phyloP scores from a whole-genome alignment of 2,329 filamentous ascomycete genomes.

The Scedosporium boydii region DNA sequence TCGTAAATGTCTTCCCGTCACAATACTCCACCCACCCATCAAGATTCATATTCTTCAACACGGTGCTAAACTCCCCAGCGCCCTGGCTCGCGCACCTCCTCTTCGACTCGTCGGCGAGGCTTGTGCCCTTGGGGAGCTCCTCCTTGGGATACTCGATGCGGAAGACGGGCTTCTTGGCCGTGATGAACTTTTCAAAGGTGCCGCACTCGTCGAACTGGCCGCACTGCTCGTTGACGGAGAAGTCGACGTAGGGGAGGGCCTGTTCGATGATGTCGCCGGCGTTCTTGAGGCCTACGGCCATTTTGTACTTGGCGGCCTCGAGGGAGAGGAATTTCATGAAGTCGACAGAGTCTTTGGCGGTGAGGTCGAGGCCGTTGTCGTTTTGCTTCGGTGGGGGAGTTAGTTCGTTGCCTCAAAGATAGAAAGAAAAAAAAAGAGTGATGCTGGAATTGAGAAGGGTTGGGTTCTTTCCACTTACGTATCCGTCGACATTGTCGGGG shows the following conservation, averaged over 20 bases:
- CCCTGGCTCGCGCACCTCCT: constrained; percentile 34
- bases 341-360: constrained; percentile 42
- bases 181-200: constrained; percentile 47
- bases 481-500: constrained; percentile 62
- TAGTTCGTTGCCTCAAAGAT: not conserved
- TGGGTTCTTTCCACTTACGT: constrained; percentile 25
- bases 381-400: constrained; percentile 32
- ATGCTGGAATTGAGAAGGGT: not conserved
- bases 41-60: constrained; percentile 56
- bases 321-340: constrained; percentile 52
- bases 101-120: not conserved
- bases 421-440: not conserved
- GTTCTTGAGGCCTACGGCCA: constrained; percentile 62
- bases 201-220: constrained; percentile 49
- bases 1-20: constrained; percentile 21
- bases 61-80: constrained; percentile 47
- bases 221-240: constrained; percentile 64
- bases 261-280: constrained; percentile 47
- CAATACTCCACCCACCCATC: constrained; percentile 55
- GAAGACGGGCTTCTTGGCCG: constrained; percentile 57
- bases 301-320: constrained; percentile 40
- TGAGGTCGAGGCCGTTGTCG: constrained; percentile 52
- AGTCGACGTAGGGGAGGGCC: constrained; percentile 44
- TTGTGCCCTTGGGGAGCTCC: constrained; percentile 24
- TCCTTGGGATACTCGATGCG: constrained; percentile 61